Base-by-base conservation (phyloP, 2,329 filamentous ascomycete genomes). In the Zarea fungicola region DNA sequence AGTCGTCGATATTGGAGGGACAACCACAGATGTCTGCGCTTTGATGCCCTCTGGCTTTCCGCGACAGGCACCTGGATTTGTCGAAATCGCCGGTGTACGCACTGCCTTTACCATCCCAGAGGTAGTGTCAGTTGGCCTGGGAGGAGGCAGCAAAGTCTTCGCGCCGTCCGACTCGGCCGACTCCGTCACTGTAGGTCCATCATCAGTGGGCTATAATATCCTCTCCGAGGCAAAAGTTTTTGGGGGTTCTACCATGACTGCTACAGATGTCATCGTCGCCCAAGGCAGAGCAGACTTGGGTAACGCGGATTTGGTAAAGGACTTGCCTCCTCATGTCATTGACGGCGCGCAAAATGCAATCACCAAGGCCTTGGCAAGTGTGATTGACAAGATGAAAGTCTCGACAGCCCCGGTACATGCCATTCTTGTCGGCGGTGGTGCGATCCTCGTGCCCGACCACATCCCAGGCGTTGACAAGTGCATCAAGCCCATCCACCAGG, bases 1-100 rank as follows among this genome's bases (percentile, higher is more conserved):
- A 36, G 77, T 81, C 0, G 70, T 81, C 2, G 80, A 83, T 55
- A 73, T 83, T 23, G 80, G 80, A 7, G 80, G 80, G 14, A 83
- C 80, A 0, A 83, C 79, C 0, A 78, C 78, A 2, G 80, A 84
- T 59, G 74, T 82, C 8, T 78, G 79, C 22, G 69, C 78, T 0
- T 60, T 84, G 2, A 65, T 81, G 1, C 73, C 77, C 0, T 80
- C 74, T 3, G 80, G 80, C 0, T 82, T 82, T 40, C 80, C 80
- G 0, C 70, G 79, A 18, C 78, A 82, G 53, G 78, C 80, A 4
- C 72, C 78, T 0, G 76, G 75, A 0, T 82, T 77, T 46, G 76
- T 77, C 9, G 75, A 80, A 48, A 68, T 84, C 5, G 77, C 73
- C 2, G 78, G 79, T 1, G 78, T 83, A 0, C 67, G 78, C 13